A percentile compares a stretch with the other conserved stretches of the same genome.
Evolutionary conservation across 306 rosid species (phyloP).

Genomic region (Vicia sativa): DNA sequence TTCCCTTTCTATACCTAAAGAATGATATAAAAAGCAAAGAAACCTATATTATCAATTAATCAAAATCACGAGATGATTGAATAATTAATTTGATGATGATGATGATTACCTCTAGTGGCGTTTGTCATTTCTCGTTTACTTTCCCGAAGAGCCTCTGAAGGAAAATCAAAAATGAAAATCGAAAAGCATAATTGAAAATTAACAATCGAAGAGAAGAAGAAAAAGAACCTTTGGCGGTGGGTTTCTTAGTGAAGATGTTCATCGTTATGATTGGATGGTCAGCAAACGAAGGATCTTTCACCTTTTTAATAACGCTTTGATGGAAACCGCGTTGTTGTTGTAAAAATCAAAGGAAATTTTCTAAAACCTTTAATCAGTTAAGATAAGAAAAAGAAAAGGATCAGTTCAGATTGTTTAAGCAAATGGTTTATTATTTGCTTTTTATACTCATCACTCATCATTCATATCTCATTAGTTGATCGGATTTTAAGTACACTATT

Average conservation of each 20-base stretch:
- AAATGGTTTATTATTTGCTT: too few relatives aligned
- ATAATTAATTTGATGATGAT: neutral
- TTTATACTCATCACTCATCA: too few relatives aligned
- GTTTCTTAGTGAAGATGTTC: slow-evolving; percentile 92
- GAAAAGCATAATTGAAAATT: neutral
- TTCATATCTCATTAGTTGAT: too few relatives aligned
- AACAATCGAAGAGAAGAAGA: slow-evolving; percentile 16
- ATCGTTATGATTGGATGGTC: slow-evolving; percentile 32
- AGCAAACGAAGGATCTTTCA: neutral
- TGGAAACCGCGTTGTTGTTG: too few relatives aligned
- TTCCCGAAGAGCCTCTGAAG: slow-evolving; percentile 93
- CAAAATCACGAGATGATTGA: slow-evolving; percentile 20
- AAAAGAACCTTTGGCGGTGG: slow-evolving; percentile 91
- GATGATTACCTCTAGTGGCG: slow-evolving; percentile 76
- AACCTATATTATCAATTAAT: neutral
- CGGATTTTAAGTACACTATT: too few relatives aligned
- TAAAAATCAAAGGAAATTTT: too few relatives aligned
- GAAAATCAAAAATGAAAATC: slow-evolving; percentile 30
- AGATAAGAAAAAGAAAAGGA: too few relatives aligned
- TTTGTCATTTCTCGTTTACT: slow-evolving; percentile 87
- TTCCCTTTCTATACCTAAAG: slow-evolving; percentile 90
- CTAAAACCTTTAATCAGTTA: too few relatives aligned
- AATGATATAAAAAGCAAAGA: slow-evolving; percentile 13
- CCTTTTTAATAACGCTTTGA: neutral
- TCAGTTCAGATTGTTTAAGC: too few relatives aligned